Percentiles rank a stretch among this genome's conserved stretches.
phyloP scores from a whole-genome alignment of 164 flowering plant genomes.

The Annona cherimola region DNA sequence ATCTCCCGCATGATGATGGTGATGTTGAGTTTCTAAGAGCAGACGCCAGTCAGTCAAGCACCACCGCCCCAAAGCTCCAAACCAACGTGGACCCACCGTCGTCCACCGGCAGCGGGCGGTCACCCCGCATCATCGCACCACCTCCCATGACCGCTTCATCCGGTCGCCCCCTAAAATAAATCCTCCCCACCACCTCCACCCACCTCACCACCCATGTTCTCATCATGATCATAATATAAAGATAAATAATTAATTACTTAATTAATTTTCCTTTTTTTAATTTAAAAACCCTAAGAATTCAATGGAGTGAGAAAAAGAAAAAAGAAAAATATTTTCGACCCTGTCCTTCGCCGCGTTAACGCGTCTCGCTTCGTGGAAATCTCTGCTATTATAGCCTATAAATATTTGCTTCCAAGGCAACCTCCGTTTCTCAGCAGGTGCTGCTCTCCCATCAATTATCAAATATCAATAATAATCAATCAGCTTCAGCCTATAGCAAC shows the following conservation, averaged over 20 bases:
- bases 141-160: conserved; percentile 1
- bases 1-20: too few relatives aligned
- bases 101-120: neutral
- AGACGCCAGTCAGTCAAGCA: neutral
- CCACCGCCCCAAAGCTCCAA: neutral
- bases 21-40: too few relatives aligned
- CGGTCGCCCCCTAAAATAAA: neutral
- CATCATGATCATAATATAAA: neutral
- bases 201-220: neutral
- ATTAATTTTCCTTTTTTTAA: too few relatives aligned
- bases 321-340: neutral
- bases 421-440: conserved; percentile 10
- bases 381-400: conserved; percentile 1
- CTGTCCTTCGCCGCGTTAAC: conserved; percentile 18
- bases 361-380: conserved; percentile 8
- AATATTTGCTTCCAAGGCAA: neutral
- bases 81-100: neutral
- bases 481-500: neutral
- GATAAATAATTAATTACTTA: neutral
- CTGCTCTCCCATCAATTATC: neutral
- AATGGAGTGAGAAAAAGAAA: neutral
- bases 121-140: neutral
- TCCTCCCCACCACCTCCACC: neutral
- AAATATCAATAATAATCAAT: neutral
- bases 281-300: neutral